These are phyloP conservation scores for Phytophthora citrophthora DNA, from an alignment of 352 stramenopile species.

Conservation along the genomic window DNA sequence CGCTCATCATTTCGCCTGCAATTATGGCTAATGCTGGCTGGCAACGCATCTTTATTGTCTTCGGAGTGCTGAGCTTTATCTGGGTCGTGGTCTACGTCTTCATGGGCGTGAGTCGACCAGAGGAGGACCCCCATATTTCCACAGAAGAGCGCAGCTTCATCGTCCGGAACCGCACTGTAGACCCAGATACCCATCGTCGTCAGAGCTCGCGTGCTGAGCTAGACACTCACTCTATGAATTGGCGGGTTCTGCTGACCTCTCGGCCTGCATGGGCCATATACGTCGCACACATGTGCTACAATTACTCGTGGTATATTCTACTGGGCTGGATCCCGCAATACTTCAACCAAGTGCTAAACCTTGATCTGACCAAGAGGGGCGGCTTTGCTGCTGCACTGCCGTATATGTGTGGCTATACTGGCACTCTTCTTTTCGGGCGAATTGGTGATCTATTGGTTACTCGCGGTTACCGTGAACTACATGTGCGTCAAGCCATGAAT, in stretches of 20 bases:
- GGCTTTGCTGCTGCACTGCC: slow-evolving; percentile 72
- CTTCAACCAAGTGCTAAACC: slow-evolving; percentile 78
- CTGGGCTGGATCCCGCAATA: slow-evolving; percentile 90
- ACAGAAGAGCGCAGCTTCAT: slow-evolving; percentile 69
- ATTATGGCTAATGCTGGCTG: slow-evolving; percentile 71
- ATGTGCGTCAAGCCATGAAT: slow-evolving; percentile 84
- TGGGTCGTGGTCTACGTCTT: slow-evolving; percentile 72
- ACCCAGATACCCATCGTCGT: slow-evolving; percentile 47
- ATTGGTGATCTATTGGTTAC: slow-evolving; percentile 73
- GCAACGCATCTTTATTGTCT: slow-evolving; percentile 81
- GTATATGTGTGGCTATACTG: slow-evolving; percentile 82
- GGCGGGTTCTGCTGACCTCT: slow-evolving; percentile 67
- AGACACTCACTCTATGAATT: slow-evolving; percentile 66
- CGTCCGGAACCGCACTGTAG: slow-evolving; percentile 61
- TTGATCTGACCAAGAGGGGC: slow-evolving; percentile 75
- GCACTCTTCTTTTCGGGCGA: slow-evolving; percentile 74
- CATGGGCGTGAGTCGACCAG: slow-evolving; percentile 68
- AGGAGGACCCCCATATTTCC: slow-evolving; percentile 69
- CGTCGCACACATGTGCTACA: slow-evolving; percentile 86
- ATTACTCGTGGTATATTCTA: slow-evolving; percentile 90
- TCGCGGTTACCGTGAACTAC: slow-evolving; percentile 68
- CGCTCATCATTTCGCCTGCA: slow-evolving; percentile 75
- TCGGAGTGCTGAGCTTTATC: slow-evolving; percentile 76
- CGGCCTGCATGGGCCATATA: slow-evolving; percentile 85
- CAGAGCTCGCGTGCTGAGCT: slow-evolving; percentile 47